phyloP scores from a whole-genome alignment of 495 filamentous ascomycete species.

The Hyaloscypha variabilis region DNA sequence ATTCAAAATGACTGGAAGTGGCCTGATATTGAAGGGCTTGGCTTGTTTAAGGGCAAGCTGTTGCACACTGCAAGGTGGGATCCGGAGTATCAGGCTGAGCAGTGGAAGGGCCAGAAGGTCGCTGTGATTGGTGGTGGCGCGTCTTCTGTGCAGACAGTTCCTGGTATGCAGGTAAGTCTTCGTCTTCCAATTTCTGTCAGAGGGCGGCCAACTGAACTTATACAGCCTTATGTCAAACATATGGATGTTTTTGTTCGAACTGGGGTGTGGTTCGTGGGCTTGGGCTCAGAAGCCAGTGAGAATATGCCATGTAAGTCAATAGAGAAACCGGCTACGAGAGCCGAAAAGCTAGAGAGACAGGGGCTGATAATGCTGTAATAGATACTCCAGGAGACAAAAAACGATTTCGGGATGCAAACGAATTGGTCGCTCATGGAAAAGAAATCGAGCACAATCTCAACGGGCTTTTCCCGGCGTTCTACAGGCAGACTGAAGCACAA shows the following conservation, averaged over 20 bases:
- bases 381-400: neutral
- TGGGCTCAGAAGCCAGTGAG: neutral
- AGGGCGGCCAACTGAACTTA: no score
- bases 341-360: no score
- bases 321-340: no score
- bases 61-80: constrained; percentile 4
- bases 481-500: neutral
- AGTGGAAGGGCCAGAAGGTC: neutral
- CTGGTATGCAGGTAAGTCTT: neutral
- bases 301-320: neutral
- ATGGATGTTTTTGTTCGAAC: constrained; percentile 11
- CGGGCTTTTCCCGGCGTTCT: neutral
- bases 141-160: neutral
- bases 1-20: constrained; percentile 5
- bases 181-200: neutral
- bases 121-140: neutral
- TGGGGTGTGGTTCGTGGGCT: constrained; percentile 6
- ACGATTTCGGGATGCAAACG: neutral
- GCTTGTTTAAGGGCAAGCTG: constrained; percentile 1
- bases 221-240: neutral
- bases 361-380: neutral
- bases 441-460: constrained; percentile 3
- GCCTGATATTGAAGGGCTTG: neutral
- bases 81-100: neutral
- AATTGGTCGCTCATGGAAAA: neutral